Conservation (phyloP, 2,329 filamentous ascomycete species). For the Hortaea werneckii region DNA sequence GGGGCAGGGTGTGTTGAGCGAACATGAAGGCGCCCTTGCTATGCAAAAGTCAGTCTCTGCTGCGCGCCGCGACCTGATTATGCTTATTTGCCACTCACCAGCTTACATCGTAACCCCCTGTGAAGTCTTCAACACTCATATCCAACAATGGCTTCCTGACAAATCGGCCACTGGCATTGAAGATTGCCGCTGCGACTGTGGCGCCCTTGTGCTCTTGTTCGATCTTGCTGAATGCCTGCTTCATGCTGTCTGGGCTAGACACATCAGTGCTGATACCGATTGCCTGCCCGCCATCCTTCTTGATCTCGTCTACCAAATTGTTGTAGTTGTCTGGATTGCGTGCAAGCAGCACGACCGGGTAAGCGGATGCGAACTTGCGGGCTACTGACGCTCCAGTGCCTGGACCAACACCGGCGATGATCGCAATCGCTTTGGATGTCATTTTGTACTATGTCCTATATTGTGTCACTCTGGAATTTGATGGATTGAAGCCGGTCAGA, state of each 20-base stretch:
- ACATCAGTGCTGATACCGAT: slow-evolving; percentile 61
- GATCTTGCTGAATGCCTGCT: slow-evolving; percentile 53
- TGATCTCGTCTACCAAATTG: slow-evolving; percentile 59
- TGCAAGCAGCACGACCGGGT: slow-evolving; percentile 66
- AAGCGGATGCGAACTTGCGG: slow-evolving; percentile 50
- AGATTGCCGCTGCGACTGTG: slow-evolving; percentile 49
- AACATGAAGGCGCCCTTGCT: slow-evolving; percentile 66
- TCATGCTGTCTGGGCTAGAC: slow-evolving; percentile 44
- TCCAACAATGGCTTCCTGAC: slow-evolving; percentile 52
- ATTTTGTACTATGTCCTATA: slow-evolving; percentile 12
- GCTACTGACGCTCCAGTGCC: slow-evolving; percentile 55
- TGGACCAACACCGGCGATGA: slow-evolving; percentile 63
- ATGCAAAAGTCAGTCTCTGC: background rate
- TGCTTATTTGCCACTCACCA: slow-evolving; percentile 29
- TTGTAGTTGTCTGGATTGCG: slow-evolving; percentile 56
- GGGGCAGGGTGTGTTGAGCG: slow-evolving; percentile 59
- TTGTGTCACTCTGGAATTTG: too few relatives aligned
- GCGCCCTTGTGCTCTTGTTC: slow-evolving; percentile 45
- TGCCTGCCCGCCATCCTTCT: slow-evolving; percentile 54
- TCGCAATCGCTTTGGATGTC: slow-evolving; percentile 49
- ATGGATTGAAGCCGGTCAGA: too few relatives aligned
- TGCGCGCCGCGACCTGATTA: background rate
- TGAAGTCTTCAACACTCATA: slow-evolving; percentile 48
- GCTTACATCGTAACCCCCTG: slow-evolving; percentile 39
- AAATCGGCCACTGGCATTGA: slow-evolving; percentile 55